These are phyloP conservation scores for Candida corydali DNA, from an alignment of 805 yeast genomes.

Conservation along the genomic window DNA sequence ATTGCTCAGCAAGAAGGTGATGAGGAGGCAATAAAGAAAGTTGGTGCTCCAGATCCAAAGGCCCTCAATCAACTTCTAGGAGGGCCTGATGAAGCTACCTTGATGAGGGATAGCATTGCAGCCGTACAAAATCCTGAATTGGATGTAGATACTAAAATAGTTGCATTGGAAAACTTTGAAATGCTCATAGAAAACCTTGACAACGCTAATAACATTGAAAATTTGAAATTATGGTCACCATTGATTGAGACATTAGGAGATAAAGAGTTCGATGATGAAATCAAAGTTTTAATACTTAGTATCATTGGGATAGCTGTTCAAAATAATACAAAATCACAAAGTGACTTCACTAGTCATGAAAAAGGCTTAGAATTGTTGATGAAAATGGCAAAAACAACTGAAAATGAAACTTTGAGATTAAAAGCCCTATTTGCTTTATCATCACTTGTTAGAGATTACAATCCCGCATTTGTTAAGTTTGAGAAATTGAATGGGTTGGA, in stretches of 20 bases:
- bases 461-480: conserved; percentile 52
- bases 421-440: conserved; percentile 80
- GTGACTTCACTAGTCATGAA: conserved; percentile 52
- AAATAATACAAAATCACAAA: conserved; percentile 76
- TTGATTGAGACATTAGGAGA: conserved; percentile 52
- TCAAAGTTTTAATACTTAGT: conserved; percentile 62
- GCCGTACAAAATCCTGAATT: conserved; percentile 58
- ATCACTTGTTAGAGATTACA: conserved; percentile 66
- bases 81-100: conserved; percentile 81
- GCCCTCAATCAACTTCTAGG: conserved; percentile 71
- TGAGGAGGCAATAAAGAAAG: conserved; percentile 57
- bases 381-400: conserved; percentile 29
- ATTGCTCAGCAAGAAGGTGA: conserved; percentile 72
- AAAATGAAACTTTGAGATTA: conserved; percentile 32
- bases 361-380: conserved; percentile 47
- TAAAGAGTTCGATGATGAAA: conserved; percentile 18
- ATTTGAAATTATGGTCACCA: conserved; percentile 75
- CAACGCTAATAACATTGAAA: conserved; percentile 89
- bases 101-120: conserved; percentile 74
- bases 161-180: conserved; percentile 87
- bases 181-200: conserved; percentile 91
- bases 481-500: conserved; percentile 60
- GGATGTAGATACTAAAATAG: conserved; percentile 57
- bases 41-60: conserved; percentile 77
- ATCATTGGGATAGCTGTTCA: conserved; percentile 90